Base-by-base conservation (phyloP, 1,284 basidiomycete species). In the Crepidotus sp. region DNA sequence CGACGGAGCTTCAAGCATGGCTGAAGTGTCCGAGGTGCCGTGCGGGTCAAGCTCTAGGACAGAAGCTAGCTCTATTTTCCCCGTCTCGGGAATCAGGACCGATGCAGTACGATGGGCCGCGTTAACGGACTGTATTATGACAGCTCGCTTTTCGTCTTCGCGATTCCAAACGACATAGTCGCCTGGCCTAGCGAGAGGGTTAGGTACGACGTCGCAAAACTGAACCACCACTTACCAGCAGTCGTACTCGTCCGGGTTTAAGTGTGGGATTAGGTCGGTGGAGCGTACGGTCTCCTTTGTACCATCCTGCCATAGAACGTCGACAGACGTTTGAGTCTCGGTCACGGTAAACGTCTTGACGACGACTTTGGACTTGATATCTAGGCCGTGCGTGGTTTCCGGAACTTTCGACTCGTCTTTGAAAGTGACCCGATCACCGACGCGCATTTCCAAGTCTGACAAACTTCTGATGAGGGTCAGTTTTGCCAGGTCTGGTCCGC, bases 271-370 rank as follows among this genome's bases (percentile, higher is more conserved):
- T 26, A 94, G 67, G 11, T 79, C 72, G 15, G 68, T 75, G 3
- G 89, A 73, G 37, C 64, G 70, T 17, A 81, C 42, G 3, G 72
- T 75, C 56, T 83, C 78, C 45, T 63, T 68, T 6, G 67, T 69
- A 14, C 90, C 91, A 59, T 92, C 83, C 66, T 96, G 93, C 93
- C 93, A 97, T 13, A 93, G 61, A 22, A 96, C 69, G n/a, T 74
- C 71, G 22, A 88, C 68, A 9, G 63, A 70, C 8, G 87, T 86
- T 43, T 74, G 66, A 6, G 84, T 86, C 61, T 86, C 79, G 32
- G 70, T 72, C 35, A 95, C 80, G 18, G 74, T 67, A 50, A 80
- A 73, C 1, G 76, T 74, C 27, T 71, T 60, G 31, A 83, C 59
- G 37, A 63, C 56, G 15, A 69, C 70, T 26, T 63, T 60, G 13